phyloP scores from a whole-genome alignment of 2,329 filamentous ascomycete genomes.

The Ceratocystis lukuohia region DNA sequence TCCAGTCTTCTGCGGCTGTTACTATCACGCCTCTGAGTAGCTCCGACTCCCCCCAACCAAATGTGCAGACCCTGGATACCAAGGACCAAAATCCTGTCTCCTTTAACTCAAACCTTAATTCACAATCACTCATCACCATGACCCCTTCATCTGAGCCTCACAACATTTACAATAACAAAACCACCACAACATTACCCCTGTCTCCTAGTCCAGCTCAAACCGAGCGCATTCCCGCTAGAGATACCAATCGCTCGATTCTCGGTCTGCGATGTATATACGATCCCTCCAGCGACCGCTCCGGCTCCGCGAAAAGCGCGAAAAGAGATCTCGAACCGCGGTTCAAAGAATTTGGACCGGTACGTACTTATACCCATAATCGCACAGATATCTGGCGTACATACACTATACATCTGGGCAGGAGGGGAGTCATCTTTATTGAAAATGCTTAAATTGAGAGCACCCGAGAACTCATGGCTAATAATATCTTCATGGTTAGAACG shows the following conservation, averaged over 20 bases:
- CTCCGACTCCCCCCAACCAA: constrained; percentile 35
- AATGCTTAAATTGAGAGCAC: constrained; percentile 13
- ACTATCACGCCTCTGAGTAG: constrained; percentile 39
- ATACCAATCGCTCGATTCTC: constrained; percentile 39
- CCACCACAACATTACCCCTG: constrained; percentile 21
- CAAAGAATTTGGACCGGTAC: constrained; percentile 52
- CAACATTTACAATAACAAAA: constrained; percentile 22
- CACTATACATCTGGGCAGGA: constrained; percentile 25
- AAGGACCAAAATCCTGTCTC: constrained; percentile 2
- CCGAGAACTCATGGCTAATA: constrained; percentile 19
- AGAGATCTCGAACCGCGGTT: constrained; percentile 48
- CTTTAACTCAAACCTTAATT: constrained; percentile 26
- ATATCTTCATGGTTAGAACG: constrained; percentile 51
- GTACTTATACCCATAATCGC: constrained; percentile 36
- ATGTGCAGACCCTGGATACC: not conserved
- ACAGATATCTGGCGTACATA: constrained; percentile 16
- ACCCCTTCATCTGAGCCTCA: constrained; percentile 19
- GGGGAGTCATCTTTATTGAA: constrained; percentile 44
- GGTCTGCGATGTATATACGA: constrained; percentile 49
- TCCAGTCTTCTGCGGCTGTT: constrained; percentile 29
- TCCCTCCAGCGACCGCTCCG: constrained; percentile 39
- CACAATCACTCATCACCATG: constrained; percentile 12
- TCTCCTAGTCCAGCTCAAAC: constrained; percentile 20
- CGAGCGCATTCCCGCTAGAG: constrained; percentile 42
- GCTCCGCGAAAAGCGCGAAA: constrained; percentile 36